Evolutionary conservation across 805 yeast species (phyloP).

Genomic region (Candida palmyrensis): DNA sequence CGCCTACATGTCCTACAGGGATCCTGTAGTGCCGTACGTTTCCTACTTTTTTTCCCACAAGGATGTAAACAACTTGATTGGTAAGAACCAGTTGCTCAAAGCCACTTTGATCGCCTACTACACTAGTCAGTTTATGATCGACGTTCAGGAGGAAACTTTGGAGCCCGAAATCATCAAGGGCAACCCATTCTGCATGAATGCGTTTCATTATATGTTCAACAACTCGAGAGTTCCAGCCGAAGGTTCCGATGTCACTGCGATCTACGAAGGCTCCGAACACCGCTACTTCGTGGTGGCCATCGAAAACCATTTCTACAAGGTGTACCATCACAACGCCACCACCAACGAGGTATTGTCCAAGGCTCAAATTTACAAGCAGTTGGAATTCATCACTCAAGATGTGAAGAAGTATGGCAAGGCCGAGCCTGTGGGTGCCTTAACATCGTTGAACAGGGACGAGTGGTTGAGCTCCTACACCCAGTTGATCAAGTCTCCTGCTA

Average conservation of each 20-base stretch:
- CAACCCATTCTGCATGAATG: slow-evolving; percentile 90
- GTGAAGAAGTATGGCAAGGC: slow-evolving; percentile 33
- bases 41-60: slow-evolving; percentile 86
- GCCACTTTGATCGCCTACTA: slow-evolving; percentile 71
- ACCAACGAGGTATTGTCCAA: slow-evolving; percentile 41
- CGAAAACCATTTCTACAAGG: slow-evolving; percentile 77
- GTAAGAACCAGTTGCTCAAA: slow-evolving; percentile 61
- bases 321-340: slow-evolving; percentile 48
- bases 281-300: slow-evolving; percentile 68
- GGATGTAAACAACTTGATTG: slow-evolving; percentile 55
- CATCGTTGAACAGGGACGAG: slow-evolving; percentile 80
- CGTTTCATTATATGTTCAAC: slow-evolving; percentile 87
- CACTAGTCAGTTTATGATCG: slow-evolving; percentile 60
- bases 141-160: slow-evolving; percentile 65
- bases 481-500: slow-evolving; percentile 55
- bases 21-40: slow-evolving; percentile 92
- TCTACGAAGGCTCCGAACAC: slow-evolving; percentile 46
- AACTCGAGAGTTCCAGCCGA: slow-evolving; percentile 74
- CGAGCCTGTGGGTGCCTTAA: slow-evolving; percentile 69
- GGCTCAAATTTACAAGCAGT: slow-evolving; percentile 50
- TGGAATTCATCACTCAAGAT: slow-evolving; percentile 44
- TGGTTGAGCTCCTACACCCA: slow-evolving; percentile 62
- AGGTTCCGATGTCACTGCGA: slow-evolving; percentile 57
- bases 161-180: slow-evolving; percentile 77
- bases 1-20: slow-evolving; percentile 86